Evolutionary conservation across 352 stramenopile species (phyloP).

Genomic region (Globisporangium yorkense): DNA sequence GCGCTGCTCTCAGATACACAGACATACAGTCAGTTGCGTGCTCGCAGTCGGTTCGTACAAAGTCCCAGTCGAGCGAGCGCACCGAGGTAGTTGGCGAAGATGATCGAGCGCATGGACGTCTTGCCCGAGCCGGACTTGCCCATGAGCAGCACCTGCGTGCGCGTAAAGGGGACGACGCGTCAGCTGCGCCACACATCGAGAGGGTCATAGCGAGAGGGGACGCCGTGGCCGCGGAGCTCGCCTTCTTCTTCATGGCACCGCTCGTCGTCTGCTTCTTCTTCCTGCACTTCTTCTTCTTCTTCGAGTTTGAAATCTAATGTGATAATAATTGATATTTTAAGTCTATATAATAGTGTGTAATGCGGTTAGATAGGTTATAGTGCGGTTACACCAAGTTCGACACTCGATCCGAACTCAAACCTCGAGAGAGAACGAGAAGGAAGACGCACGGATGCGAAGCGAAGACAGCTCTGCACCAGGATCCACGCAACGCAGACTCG

Average conservation of each 20-base stretch:
- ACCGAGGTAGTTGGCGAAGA: constrained; percentile 99
- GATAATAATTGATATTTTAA: too few species aligned
- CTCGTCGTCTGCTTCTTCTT: neutral
- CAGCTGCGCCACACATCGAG: neutral
- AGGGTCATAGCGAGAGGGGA: neutral
- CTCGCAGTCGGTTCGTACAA: neutral
- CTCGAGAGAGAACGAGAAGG: too few species aligned
- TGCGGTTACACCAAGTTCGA: neutral
- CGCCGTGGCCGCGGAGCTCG: too few species aligned
- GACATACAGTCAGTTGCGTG: neutral
- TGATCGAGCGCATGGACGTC: constrained; percentile 99
- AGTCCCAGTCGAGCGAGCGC: neutral
- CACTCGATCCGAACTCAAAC: neutral
- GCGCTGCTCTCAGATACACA: constrained; percentile 37
- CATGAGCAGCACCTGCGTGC: constrained; percentile 87
- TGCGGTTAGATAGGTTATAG: too few species aligned
- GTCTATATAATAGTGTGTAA: too few species aligned
- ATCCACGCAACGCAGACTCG: neutral
- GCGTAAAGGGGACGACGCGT: neutral
- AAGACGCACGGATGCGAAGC: neutral
- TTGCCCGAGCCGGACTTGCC: constrained; percentile 96
- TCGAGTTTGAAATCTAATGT: neutral
- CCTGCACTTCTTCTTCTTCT: neutral
- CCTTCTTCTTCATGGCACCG: neutral
- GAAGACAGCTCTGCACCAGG: neutral